These are phyloP conservation scores for Cyclotella kingstonii DNA, from an alignment of 108 stramenopile genomes.

Conservation along the genomic window DNA sequence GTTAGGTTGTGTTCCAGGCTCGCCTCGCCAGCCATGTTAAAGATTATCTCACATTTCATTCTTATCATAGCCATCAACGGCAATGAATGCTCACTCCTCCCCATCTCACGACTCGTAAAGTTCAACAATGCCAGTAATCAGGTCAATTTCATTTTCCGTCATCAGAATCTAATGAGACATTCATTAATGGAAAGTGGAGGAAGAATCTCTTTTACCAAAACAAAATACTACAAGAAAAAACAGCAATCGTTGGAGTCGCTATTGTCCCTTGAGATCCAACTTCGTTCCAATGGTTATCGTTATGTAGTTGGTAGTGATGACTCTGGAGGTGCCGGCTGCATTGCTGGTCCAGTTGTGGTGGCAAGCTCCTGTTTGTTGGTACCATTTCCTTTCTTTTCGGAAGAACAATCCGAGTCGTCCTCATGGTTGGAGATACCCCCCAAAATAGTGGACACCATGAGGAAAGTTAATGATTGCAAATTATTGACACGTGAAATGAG, in stretches of 20 bases:
- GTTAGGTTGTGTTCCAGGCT: no score
- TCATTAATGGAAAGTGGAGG: neutral
- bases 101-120: neutral
- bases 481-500: conserved; percentile 38
- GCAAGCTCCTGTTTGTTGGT: conserved; percentile 60
- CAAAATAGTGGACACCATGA: conserved; percentile 16
- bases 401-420: neutral
- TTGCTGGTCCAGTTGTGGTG: conserved; percentile 76
- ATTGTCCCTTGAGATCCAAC: conserved; percentile 28
- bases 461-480: conserved; percentile 69
- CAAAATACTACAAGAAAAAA: conserved; percentile 24
- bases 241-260: conserved; percentile 22
- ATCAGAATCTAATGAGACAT: neutral
- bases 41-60: no score
- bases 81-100: no score
- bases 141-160: neutral
- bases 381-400: conserved; percentile 19
- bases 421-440: conserved; percentile 12
- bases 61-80: no score
- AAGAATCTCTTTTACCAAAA: neutral
- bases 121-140: neutral
- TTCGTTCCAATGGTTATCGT: conserved; percentile 33
- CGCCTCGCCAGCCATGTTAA: no score
- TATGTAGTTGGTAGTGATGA: conserved; percentile 77
- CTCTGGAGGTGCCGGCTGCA: conserved; percentile 65